Percentiles rank a stretch among this genome's conserved stretches.
phyloP scores from a whole-genome alignment of 495 filamentous ascomycete genomes.

The Neurospora terricola region DNA sequence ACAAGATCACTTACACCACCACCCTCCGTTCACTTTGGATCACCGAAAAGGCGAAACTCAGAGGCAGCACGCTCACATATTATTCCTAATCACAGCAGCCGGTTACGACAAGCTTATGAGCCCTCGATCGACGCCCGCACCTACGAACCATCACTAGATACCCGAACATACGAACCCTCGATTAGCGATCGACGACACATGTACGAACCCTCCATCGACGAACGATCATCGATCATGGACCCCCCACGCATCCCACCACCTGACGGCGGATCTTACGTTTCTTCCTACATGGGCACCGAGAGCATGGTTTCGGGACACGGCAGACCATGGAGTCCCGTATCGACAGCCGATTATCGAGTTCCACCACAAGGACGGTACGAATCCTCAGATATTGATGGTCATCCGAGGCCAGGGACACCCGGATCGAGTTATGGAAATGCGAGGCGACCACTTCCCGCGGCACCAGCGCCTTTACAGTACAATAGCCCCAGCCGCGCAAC shows the following conservation, averaged over 20 bases:
- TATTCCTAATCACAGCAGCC: slow-evolving; percentile 15
- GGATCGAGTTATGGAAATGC: slow-evolving; percentile 71
- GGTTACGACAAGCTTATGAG: slow-evolving; percentile 35
- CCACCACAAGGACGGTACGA: slow-evolving; percentile 49
- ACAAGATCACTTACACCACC: not conserved
- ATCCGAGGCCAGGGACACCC: slow-evolving; percentile 81
- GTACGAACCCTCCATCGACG: slow-evolving; percentile 1
- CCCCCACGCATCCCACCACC: slow-evolving; percentile 35
- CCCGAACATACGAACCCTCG: slow-evolving; percentile 27
- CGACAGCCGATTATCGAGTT: not conserved
- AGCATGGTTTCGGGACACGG: slow-evolving; percentile 6
- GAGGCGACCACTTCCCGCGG: slow-evolving; percentile 78
- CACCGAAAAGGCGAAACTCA: slow-evolving; percentile 22
- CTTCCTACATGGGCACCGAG: slow-evolving; percentile 22
- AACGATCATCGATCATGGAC: slow-evolving; percentile 27
- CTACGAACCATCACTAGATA: not conserved
- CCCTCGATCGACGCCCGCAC: slow-evolving; percentile 35
- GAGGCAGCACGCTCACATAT: not conserved
- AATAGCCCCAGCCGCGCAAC: slow-evolving; percentile 22
- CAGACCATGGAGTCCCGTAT: not conserved
- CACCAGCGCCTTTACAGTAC: slow-evolving; percentile 57
- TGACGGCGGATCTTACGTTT: slow-evolving; percentile 34
- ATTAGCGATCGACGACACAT: slow-evolving; percentile 11
- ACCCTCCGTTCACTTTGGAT: slow-evolving; percentile 17
- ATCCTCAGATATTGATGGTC: slow-evolving; percentile 78